Percentiles rank a stretch among this genome's conserved stretches.
Conservation (phyloP, 73 alveolate genomes). For the Tetrahymena borealis region DNA sequence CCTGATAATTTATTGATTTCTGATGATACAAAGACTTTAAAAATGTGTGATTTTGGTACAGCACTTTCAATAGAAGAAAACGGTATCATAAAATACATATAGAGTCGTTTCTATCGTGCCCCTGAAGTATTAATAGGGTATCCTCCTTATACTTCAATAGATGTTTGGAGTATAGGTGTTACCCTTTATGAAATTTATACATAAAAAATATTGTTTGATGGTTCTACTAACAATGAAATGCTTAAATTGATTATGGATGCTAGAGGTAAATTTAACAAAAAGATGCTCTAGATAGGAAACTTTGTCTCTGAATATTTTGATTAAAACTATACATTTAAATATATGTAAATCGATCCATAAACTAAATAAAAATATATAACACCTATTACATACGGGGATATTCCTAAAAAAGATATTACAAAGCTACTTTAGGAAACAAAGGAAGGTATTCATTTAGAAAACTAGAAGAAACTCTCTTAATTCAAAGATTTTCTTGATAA, state of each 20-base stretch:
- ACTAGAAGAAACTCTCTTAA: constrained; percentile 34
- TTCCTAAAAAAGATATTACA: constrained; percentile 13
- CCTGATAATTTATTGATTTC: constrained; percentile 77
- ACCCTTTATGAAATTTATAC: constrained; percentile 76
- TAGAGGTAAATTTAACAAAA: constrained; percentile 60
- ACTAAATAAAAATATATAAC: constrained; percentile 39
- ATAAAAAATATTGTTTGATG: constrained; percentile 70
- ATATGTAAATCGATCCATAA: constrained; percentile 52
- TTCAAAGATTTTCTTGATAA: constrained; percentile 76
- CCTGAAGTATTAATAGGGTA: constrained; percentile 81
- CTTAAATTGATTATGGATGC: constrained; percentile 58
- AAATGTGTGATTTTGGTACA: constrained; percentile 82
- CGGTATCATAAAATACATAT: constrained; percentile 60
- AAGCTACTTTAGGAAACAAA: constrained; percentile 11
- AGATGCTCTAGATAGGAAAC: constrained; percentile 50
- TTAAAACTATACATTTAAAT: constrained; percentile 31
- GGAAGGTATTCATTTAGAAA: constrained; percentile 29
- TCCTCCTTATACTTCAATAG: constrained; percentile 55
- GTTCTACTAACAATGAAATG: constrained; percentile 73
- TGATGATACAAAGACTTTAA: constrained; percentile 55
- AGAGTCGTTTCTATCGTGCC: constrained; percentile 77
- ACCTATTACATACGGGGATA: constrained; percentile 41
- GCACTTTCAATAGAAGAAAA: constrained; percentile 61
- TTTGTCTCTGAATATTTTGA: constrained; percentile 51
- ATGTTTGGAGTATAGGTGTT: constrained; percentile 73